These are phyloP conservation scores for Periglandula ipomoeae DNA, from an alignment of 2,329 filamentous ascomycete species.

Conservation along the genomic window DNA sequence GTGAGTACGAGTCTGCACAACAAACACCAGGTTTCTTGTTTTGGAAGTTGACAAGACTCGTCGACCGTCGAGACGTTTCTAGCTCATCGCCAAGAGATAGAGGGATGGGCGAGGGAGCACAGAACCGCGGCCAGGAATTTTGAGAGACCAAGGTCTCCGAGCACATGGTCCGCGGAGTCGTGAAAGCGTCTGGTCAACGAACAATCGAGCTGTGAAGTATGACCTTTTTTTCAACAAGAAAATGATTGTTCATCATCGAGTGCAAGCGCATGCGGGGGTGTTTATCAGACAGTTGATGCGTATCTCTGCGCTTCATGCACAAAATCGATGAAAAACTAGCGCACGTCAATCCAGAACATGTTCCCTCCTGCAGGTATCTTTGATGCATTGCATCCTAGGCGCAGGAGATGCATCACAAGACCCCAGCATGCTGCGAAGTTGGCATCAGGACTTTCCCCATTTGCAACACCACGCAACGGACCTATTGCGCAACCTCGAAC, in stretches of 20 bases:
- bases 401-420: not conserved
- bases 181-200: too few relatives aligned
- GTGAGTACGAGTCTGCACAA: not conserved
- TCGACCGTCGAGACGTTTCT: not conserved
- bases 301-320: too few relatives aligned
- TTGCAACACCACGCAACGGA: not conserved
- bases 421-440: too few relatives aligned
- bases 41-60: not conserved
- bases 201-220: too few relatives aligned
- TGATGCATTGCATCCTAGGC: too few relatives aligned
- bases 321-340: too few relatives aligned
- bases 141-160: not conserved
- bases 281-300: too few relatives aligned
- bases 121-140: not conserved
- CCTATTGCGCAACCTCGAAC: too few relatives aligned
- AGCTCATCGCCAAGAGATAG: not conserved
- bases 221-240: too few relatives aligned
- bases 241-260: too few relatives aligned
- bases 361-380: too few relatives aligned
- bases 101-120: not conserved
- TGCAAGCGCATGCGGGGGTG: too few relatives aligned
- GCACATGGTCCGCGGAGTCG: not conserved
- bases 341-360: not conserved
- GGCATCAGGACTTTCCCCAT: not conserved
- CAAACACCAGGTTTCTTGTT: not conserved